phyloP scores from a whole-genome alignment of 2,329 filamentous ascomycete species.

The Hymenoscyphus scutula region DNA sequence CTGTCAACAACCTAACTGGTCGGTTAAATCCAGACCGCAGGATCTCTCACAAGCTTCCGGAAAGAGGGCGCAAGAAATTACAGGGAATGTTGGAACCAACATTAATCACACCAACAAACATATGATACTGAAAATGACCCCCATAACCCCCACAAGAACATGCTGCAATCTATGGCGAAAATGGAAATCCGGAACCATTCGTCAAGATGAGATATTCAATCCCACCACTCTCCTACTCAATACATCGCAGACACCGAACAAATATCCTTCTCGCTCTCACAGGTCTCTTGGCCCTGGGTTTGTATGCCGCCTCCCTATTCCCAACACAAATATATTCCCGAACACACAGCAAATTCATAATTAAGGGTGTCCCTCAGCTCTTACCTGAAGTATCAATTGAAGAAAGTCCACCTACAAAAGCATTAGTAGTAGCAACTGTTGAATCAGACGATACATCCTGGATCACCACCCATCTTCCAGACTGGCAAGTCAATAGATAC shows the following conservation, averaged over 20 bases:
- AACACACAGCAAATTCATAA: not conserved
- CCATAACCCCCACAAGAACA: not conserved
- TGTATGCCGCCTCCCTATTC: not conserved
- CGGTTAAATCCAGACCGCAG: not conserved
- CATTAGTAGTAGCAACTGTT: slow-evolving; percentile 37
- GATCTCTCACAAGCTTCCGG: not conserved
- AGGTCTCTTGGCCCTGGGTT: not conserved
- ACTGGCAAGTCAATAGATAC: slow-evolving; percentile 27
- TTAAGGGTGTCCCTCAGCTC: not conserved
- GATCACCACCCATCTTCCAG: slow-evolving; percentile 42
- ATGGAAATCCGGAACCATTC: not conserved
- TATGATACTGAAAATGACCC: not conserved
- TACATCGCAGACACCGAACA: not conserved
- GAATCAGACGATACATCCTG: slow-evolving; percentile 39
- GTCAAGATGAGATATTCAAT: not conserved
- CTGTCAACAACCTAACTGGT: not conserved
- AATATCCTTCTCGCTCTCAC: not conserved
- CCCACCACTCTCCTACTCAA: not conserved
- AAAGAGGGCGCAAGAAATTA: not conserved
- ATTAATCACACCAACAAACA: not conserved
- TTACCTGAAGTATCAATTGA: not conserved
- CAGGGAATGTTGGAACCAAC: not conserved
- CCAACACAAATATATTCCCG: not conserved
- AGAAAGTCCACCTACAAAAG: slow-evolving; percentile 4
- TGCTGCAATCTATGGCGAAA: too few relatives aligned